These are phyloP conservation scores for Naganishia randhawae DNA, from an alignment of 768 basidiomycete species.

Conservation along the genomic window DNA sequence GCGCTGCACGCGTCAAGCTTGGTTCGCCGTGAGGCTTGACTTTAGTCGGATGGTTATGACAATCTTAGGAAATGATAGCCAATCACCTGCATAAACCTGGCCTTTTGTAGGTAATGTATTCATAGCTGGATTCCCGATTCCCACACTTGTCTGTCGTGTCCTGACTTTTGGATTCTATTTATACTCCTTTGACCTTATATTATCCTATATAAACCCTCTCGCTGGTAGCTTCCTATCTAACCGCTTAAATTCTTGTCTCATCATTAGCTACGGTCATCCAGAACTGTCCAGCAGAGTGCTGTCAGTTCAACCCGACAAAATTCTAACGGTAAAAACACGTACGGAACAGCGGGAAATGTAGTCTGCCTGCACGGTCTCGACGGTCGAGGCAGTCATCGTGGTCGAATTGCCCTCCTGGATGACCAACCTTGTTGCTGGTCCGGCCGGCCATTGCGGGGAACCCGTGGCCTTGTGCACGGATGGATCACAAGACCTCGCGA, in stretches of 20 bases:
- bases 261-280: conserved; percentile 26
- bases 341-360: conserved; percentile 27
- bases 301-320: neutral
- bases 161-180: neutral
- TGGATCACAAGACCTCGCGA: conserved; percentile 21
- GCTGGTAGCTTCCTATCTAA: neutral
- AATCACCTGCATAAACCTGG: no score
- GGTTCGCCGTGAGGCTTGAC: no score
- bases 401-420: conserved; percentile 28
- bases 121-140: no score
- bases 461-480: conserved; percentile 19
- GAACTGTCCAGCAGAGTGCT: neutral
- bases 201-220: neutral
- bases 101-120: no score
- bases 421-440: conserved; percentile 9
- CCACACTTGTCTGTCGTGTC: neutral
- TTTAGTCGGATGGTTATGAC: no score
- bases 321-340: neutral
- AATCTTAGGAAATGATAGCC: no score
- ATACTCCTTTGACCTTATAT: neutral
- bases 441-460: conserved; percentile 25
- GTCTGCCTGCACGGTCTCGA: conserved; percentile 20
- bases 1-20: no score
- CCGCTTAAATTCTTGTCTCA: conserved; percentile 2
- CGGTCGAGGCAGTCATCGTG: conserved; percentile 17